phyloP scores from a whole-genome alignment of 2,329 filamentous ascomycete species.

The Orbilia oligospora region DNA sequence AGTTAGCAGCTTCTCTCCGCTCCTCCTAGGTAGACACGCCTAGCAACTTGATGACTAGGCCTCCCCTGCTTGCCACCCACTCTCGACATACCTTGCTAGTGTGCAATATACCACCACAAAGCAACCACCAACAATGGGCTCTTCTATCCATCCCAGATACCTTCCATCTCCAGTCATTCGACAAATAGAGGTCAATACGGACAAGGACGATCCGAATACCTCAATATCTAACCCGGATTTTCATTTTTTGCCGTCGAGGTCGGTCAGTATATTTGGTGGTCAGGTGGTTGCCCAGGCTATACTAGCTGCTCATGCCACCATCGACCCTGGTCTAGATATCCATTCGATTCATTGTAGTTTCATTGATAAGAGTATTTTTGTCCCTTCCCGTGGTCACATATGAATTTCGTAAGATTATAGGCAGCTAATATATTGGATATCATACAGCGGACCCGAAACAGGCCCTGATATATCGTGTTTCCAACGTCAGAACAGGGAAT shows the following conservation, averaged over 20 bases:
- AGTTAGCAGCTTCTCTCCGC: background rate
- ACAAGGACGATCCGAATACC: slow-evolving; percentile 30
- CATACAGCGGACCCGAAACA: slow-evolving; percentile 40
- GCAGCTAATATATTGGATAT: slow-evolving; percentile 4
- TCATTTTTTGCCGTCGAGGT: slow-evolving; percentile 49
- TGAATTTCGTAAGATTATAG: background rate
- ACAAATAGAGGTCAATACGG: slow-evolving; percentile 35
- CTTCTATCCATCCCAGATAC: background rate
- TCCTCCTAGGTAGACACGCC: background rate
- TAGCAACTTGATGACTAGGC: background rate
- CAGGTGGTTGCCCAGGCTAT: slow-evolving; percentile 52
- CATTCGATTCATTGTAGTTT: slow-evolving; percentile 48
- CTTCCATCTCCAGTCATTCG: slow-evolving; percentile 37
- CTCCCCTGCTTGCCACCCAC: background rate
- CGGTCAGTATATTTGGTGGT: slow-evolving; percentile 48
- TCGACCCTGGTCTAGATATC: slow-evolving; percentile 23
- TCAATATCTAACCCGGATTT: slow-evolving; percentile 28
- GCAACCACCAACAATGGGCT: background rate
- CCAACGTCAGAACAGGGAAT: slow-evolving; percentile 37
- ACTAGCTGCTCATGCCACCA: slow-evolving; percentile 31
- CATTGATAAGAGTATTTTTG: slow-evolving; percentile 42
- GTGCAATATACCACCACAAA: background rate
- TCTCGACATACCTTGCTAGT: background rate
- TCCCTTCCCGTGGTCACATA: background rate
- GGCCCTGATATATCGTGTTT: slow-evolving; percentile 32